Evolutionary conservation across 495 filamentous ascomycete genomes (phyloP).

Genomic region (Penicillium parvum): DNA sequence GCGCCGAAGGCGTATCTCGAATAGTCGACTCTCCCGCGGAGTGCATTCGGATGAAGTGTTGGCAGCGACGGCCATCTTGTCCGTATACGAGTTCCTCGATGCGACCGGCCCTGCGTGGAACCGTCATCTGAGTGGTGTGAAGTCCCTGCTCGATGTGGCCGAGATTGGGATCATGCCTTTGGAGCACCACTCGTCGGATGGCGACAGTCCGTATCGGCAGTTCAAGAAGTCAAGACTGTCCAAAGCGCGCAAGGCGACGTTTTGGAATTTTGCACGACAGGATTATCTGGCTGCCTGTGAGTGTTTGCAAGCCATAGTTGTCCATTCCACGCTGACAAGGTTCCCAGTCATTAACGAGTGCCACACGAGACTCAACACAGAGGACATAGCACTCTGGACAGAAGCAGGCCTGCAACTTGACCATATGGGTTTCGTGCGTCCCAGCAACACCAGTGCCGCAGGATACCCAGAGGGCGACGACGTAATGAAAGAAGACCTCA

Average conservation of each 20-base stretch:
- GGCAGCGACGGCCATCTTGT: slow-evolving; percentile 59
- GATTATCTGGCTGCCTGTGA: slow-evolving; percentile 61
- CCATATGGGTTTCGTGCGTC: slow-evolving; percentile 47
- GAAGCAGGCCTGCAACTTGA: slow-evolving; percentile 58
- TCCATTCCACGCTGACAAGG: slow-evolving; percentile 4
- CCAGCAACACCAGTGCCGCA: slow-evolving; percentile 45
- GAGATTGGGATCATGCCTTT: slow-evolving; percentile 62
- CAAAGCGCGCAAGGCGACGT: slow-evolving; percentile 54
- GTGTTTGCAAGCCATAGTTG: slow-evolving; percentile 12
- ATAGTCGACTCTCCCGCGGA: slow-evolving; percentile 36
- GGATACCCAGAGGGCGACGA: slow-evolving; percentile 46
- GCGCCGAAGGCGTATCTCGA: slow-evolving; percentile 36
- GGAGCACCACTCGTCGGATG: slow-evolving; percentile 40
- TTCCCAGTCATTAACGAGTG: slow-evolving; percentile 54
- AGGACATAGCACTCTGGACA: slow-evolving; percentile 56
- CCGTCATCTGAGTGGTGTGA: slow-evolving; percentile 61
- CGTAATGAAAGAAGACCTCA: slow-evolving; percentile 56
- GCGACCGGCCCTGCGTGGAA: slow-evolving; percentile 57
- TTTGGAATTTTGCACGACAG: slow-evolving; percentile 64
- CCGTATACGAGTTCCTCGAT: slow-evolving; percentile 61
- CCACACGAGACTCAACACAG: slow-evolving; percentile 57
- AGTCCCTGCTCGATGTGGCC: slow-evolving; percentile 57
- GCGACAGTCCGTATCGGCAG: slow-evolving; percentile 23
- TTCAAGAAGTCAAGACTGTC: slow-evolving; percentile 39
- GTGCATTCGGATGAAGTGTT: slow-evolving; percentile 56